These are phyloP conservation scores for Neoboletus subvelutipes DNA, from an alignment of 768 basidiomycete genomes.

Conservation along the genomic window DNA sequence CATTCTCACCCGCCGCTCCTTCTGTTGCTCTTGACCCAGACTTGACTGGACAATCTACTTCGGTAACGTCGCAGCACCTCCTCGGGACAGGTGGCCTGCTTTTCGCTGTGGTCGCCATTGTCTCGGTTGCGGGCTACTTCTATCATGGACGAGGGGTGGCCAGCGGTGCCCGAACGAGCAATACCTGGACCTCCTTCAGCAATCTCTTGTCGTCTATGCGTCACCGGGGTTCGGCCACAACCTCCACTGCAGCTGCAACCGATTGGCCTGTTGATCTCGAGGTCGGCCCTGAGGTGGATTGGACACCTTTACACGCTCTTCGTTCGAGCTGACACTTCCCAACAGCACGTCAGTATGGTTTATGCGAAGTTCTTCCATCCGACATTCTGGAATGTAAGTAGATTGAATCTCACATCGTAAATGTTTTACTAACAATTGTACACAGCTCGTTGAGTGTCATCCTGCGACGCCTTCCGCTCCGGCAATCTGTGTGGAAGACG, in stretches of 20 bases:
- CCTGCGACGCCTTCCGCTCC: slow-evolving; percentile 15
- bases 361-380: slow-evolving; percentile 26
- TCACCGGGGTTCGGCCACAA: background rate
- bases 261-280: slow-evolving; percentile 10
- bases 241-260: background rate
- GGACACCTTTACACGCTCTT: background rate
- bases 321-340: background rate
- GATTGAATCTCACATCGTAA: background rate
- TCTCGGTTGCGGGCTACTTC: slow-evolving; percentile 18
- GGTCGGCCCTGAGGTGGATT: slow-evolving; percentile 11
- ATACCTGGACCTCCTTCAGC: slow-evolving; percentile 6
- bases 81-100: slow-evolving; percentile 16
- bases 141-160: slow-evolving; percentile 3
- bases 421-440: background rate
- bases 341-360: slow-evolving; percentile 21
- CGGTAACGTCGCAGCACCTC: background rate
- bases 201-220: slow-evolving; percentile 10
- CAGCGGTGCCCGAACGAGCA: background rate
- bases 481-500: slow-evolving; percentile 22
- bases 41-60: background rate
- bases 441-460: slow-evolving; percentile 15
- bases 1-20: background rate
- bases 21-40: background rate
- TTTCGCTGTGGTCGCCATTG: slow-evolving; percentile 12
- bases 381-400: slow-evolving; percentile 18